These are phyloP conservation scores for Tricholoma sp. DNA, from an alignment of 768 basidiomycete species.

Conservation along the genomic window DNA sequence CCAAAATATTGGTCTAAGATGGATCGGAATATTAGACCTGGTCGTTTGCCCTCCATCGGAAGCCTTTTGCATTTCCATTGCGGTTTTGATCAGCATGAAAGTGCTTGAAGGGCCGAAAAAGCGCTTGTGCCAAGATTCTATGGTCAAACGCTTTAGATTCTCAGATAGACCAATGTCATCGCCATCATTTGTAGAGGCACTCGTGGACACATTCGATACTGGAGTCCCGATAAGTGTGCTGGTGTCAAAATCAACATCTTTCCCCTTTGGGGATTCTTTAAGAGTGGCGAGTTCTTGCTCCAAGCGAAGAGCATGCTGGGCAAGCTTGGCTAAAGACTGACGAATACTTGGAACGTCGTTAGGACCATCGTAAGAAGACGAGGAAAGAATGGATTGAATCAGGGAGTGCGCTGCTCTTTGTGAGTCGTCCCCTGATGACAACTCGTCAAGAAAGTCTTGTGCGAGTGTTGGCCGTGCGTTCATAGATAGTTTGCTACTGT, in stretches of 20 bases:
- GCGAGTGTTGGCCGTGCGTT: background rate
- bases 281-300: slow-evolving; percentile 13
- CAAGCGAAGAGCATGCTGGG: slow-evolving; percentile 9
- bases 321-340: slow-evolving; percentile 7
- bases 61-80: slow-evolving; percentile 11
- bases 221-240: background rate
- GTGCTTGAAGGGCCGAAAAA: slow-evolving; percentile 16
- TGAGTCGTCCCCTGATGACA: background rate
- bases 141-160: slow-evolving; percentile 11
- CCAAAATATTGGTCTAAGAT: slow-evolving; percentile 12
- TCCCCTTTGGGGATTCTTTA: background rate
- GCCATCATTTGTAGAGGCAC: background rate
- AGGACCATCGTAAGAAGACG: slow-evolving; percentile 2
- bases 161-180: slow-evolving; percentile 9
- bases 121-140: slow-evolving; percentile 8
- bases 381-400: slow-evolving; percentile 9
- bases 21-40: background rate
- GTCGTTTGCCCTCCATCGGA: background rate
- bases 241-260: background rate
- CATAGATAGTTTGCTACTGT: background rate
- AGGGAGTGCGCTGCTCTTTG: slow-evolving; percentile 6
- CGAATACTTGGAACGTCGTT: slow-evolving; percentile 7
- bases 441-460: background rate
- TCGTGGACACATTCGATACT: background rate
- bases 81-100: slow-evolving; percentile 14